Evolutionary conservation across 768 basidiomycete genomes (phyloP).

Genomic region (Mycena galopus): DNA sequence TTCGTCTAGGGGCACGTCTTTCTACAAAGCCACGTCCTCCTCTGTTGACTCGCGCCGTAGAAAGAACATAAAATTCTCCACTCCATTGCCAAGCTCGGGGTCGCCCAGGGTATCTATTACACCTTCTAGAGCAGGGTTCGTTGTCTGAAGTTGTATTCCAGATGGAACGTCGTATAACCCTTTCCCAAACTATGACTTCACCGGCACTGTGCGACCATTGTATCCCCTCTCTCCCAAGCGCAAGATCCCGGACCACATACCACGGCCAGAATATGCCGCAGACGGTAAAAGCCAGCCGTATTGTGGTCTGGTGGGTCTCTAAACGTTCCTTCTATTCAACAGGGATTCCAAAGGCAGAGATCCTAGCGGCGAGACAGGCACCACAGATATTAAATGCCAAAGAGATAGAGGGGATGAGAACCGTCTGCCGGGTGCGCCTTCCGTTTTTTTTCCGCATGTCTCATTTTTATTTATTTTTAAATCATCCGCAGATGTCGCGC

Average conservation of each 20-base stretch:
- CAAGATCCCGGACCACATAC: conserved; percentile 85
- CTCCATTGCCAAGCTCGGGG: conserved; percentile 61
- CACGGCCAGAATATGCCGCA: conserved; percentile 88
- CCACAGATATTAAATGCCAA: conserved; percentile 75
- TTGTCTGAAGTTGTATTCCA: conserved; percentile 42
- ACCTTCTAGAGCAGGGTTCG: not conserved
- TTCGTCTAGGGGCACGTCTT: conserved; percentile 52
- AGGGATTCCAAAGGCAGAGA: conserved; percentile 75
- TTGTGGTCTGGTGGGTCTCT: conserved; percentile 17
- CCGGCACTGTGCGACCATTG: conserved; percentile 84
- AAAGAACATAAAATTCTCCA: conserved; percentile 89
- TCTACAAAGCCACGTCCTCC: conserved; percentile 2
- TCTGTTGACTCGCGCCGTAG: conserved; percentile 55
- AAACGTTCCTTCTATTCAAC: conserved; percentile 33
- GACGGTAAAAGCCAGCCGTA: conserved; percentile 45
- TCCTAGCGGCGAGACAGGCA: conserved; percentile 67
- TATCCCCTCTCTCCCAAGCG: conserved; percentile 91
- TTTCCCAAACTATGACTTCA: conserved; percentile 79
- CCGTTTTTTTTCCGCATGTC: not conserved
- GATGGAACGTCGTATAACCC: conserved; percentile 88
- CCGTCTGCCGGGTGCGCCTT: conserved; percentile 81
- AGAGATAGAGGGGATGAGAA: conserved; percentile 92
- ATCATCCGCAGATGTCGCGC: conserved; percentile 73
- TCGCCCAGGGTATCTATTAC: conserved; percentile 17
- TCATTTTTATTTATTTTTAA: no score